Base-by-base conservation (phyloP, 2,329 filamentous ascomycete genomes). In the Polychaeton citri region DNA sequence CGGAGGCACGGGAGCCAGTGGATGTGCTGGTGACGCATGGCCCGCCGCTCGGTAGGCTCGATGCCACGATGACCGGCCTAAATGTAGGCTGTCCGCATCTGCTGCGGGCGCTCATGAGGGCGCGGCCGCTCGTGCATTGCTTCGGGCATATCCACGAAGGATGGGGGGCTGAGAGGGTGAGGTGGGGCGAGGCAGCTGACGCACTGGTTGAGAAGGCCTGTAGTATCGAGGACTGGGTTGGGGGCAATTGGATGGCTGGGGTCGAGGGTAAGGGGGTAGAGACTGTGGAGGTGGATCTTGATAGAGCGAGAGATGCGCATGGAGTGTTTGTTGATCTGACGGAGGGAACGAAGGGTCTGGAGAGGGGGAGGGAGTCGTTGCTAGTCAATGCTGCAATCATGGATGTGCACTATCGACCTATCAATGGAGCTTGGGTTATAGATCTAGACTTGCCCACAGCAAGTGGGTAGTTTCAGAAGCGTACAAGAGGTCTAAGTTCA, bases 81-180 rank as follows among this genome's bases (percentile, higher is more conserved):
- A 46, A 55, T 15, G 71, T 69, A 1, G 76, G 76, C 0, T 78
- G 74, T 51, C 56, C 63, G 32, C 63, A 69, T 46, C 55, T 79
- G 1, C 58, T 71, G 2, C 54, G 58, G 1, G 74, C 74, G 0
- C 55, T 69, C 2, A 53, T 59, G 35, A 59, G 71, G 5, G 65
- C 64, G 7, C 60, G 58, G 34, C 75, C 75, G 0, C 51, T 55
- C 3, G 34, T 79, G n/a, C 70, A 77, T 49, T 71, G 71, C 42
- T 79, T 76, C 47, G 74, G 74, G 0, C 74, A 78, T 54, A 76
- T 77, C 13, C 72, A 76, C 47, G 69, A 72, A 47, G 69, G 59
- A 0, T 65, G 66, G 53, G 69, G 68, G 13, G 64, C 61, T 3
- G 49, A 57, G 42, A 53, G 46, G 20, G 53, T 65, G 7, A 38